phyloP scores from a whole-genome alignment of 1,284 basidiomycete genomes.

The Somion occarium region DNA sequence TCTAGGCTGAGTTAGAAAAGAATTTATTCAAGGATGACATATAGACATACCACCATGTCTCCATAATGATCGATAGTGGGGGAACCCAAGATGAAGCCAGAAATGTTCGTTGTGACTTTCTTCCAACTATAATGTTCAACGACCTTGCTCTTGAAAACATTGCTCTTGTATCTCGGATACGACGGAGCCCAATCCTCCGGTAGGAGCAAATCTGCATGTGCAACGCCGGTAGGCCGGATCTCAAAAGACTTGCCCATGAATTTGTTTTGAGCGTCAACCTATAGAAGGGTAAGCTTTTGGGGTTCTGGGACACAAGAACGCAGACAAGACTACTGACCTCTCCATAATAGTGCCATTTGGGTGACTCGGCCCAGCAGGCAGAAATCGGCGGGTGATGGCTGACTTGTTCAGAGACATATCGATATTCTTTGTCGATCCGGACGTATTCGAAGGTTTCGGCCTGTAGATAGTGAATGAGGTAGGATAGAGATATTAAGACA shows the following conservation, averaged over 20 bases:
- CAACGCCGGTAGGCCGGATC: constrained; percentile 92
- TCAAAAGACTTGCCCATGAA: constrained; percentile 97
- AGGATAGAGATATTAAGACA: background rate
- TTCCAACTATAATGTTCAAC: constrained; percentile 91
- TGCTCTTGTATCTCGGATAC: constrained; percentile 51
- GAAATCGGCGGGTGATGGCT: constrained; percentile 96
- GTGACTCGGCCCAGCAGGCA: constrained; percentile 93
- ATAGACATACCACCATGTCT: constrained; percentile 76
- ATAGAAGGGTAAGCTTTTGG: constrained; percentile 1
- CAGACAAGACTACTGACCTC: constrained; percentile 48
- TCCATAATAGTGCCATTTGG: constrained; percentile 89
- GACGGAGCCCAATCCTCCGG: constrained; percentile 58
- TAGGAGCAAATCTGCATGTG: constrained; percentile 83
- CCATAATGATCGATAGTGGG: constrained; percentile 98
- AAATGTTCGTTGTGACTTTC: constrained; percentile 92
- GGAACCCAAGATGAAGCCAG: constrained; percentile 90
- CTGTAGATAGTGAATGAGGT: constrained; percentile 25
- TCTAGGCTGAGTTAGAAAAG: constrained; percentile 32
- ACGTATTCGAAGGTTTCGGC: constrained; percentile 96
- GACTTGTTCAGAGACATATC: constrained; percentile 94
- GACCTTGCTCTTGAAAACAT: constrained; percentile 44
- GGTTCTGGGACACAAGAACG: background rate
- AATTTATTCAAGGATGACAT: background rate
- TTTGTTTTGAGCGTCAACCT: constrained; percentile 91
- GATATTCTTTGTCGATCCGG: constrained; percentile 81